phyloP scores from a whole-genome alignment of 768 basidiomycete species.

The Royoungia palumana region DNA sequence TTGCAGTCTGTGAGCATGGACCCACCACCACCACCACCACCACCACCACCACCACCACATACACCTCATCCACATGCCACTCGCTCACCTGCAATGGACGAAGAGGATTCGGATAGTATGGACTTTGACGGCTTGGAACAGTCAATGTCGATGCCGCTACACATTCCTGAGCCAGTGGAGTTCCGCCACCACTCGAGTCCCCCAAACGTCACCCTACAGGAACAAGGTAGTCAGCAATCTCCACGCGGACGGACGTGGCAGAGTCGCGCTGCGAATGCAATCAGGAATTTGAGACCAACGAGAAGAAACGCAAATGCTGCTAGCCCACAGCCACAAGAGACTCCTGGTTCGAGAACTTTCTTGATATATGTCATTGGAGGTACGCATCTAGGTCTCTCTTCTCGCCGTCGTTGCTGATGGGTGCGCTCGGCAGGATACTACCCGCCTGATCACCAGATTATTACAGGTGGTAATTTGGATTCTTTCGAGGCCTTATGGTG shows the following conservation, averaged over 20 bases:
- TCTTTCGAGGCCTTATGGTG: conserved; percentile 79
- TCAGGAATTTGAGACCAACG: conserved; percentile 52
- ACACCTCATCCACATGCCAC: conserved; percentile 13
- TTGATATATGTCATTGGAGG: conserved; percentile 89
- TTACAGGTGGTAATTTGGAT: conserved; percentile 74
- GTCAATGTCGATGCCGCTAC: conserved; percentile 24
- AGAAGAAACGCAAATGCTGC: conserved; percentile 21
- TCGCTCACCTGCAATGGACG: conserved; percentile 14
- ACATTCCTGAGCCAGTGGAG: conserved; percentile 26
- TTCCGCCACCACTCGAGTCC: conserved; percentile 15
- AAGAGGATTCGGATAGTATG: conserved; percentile 26
- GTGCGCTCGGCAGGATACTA: conserved; percentile 66
- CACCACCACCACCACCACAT: conserved; percentile 33
- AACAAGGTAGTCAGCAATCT: conserved; percentile 16
- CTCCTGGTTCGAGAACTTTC: conserved; percentile 54
- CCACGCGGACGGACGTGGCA: conserved; percentile 49
- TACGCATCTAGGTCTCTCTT: conserved; percentile 25
- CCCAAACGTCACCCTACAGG: conserved; percentile 10
- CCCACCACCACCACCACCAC: conserved; percentile 34
- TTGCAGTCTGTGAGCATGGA: conserved; percentile 67
- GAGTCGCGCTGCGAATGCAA: conserved; percentile 58
- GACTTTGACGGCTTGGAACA: conserved; percentile 26
- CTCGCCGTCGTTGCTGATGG: conserved; percentile 1
- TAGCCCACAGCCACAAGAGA: conserved; percentile 21
- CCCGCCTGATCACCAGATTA: conserved; percentile 83